phyloP scores from a whole-genome alignment of 768 basidiomycete genomes.

The Termitomyces sp. region DNA sequence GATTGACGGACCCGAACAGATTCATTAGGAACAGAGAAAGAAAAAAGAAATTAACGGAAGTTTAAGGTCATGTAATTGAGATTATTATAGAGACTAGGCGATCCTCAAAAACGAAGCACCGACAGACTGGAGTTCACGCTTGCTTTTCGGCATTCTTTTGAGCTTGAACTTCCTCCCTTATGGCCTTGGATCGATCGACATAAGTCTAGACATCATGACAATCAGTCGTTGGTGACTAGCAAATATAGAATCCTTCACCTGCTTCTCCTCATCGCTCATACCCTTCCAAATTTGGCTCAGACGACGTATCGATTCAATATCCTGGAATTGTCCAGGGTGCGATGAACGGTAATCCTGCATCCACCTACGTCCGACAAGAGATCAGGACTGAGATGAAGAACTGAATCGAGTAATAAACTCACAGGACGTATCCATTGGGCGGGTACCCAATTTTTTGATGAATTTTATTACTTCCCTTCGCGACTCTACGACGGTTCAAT shows the following conservation, averaged over 20 bases:
- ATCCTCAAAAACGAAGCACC: not conserved
- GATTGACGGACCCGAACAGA: not conserved
- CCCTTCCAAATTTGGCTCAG: not conserved
- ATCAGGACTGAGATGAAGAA: not conserved
- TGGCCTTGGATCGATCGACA: not conserved
- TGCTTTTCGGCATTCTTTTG: not conserved
- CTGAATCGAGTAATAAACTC: not conserved
- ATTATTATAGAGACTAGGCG: not conserved
- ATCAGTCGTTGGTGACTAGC: not conserved
- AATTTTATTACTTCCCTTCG: constrained; percentile 19
- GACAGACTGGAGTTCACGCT: not conserved
- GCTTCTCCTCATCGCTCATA: not conserved
- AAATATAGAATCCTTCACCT: not conserved
- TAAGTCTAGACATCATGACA: not conserved
- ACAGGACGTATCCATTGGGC: not conserved
- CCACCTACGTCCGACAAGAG: not conserved
- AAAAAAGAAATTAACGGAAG: not conserved
- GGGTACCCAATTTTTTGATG: not conserved
- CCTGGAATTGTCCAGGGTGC: not conserved
- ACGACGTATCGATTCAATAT: no score
- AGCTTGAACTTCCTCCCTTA: not conserved
- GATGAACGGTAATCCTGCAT: not conserved
- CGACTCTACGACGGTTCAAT: constrained; percentile 26
- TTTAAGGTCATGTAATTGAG: not conserved
- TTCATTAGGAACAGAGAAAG: not conserved